Evolutionary conservation across 75 land plant species (phyloP).

Genomic region (Pinus taeda): DNA sequence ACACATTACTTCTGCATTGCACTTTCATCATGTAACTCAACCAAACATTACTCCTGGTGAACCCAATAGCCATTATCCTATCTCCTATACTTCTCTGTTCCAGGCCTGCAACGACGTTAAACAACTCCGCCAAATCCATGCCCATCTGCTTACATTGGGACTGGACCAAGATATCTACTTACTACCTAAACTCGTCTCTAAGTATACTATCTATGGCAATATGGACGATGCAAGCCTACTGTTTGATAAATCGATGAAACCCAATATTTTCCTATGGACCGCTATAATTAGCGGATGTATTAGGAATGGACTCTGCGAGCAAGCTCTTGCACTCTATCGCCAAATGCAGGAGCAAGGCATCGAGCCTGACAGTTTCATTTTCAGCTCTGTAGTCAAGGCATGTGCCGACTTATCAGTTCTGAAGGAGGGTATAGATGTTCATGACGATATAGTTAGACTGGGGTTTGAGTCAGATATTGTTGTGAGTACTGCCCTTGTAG

Average conservation of each 20-base stretch:
- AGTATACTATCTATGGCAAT: conserved; percentile 30
- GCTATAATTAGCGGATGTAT: conserved; percentile 46
- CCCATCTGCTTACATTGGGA: conserved; percentile 3
- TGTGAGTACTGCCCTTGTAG: conserved; percentile 46
- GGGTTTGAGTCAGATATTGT: conserved; percentile 22
- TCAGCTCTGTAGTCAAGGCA: conserved; percentile 28
- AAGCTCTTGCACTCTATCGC: conserved; percentile 21
- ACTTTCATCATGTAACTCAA: not conserved
- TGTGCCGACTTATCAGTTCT: conserved; percentile 25
- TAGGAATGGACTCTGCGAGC: conserved; percentile 22
- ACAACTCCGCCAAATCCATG: conserved; percentile 1
- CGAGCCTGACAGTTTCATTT: conserved; percentile 28
- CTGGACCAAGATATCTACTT: not conserved
- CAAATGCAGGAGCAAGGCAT: conserved; percentile 33
- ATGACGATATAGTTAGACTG: conserved; percentile 16
- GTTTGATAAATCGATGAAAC: conserved; percentile 10
- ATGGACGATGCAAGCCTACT: conserved; percentile 19
- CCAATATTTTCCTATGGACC: conserved; percentile 50
- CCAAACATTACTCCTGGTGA: not conserved
- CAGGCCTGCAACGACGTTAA: not conserved
- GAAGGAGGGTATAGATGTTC: conserved; percentile 26
- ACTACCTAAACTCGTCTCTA: conserved; percentile 5
- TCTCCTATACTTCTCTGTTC: not conserved
- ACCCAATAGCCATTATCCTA: too few relatives aligned
- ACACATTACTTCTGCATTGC: not conserved